These are phyloP conservation scores for Globisporangium lucens DNA, from an alignment of 352 stramenopile genomes.

Conservation along the genomic window DNA sequence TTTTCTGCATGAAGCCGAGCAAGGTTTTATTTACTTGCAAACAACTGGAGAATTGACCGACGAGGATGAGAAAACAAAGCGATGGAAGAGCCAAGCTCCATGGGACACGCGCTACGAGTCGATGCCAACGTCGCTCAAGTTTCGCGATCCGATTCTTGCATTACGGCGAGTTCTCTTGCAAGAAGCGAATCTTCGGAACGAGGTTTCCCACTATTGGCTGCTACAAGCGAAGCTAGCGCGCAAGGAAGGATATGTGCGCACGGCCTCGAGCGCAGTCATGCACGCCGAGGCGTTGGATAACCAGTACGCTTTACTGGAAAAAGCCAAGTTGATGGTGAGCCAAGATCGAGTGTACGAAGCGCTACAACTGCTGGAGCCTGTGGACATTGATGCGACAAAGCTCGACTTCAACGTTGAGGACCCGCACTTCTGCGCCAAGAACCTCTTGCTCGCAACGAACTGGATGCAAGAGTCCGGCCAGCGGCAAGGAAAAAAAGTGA, in stretches of 20 bases:
- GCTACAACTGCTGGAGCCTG: conserved; percentile 77
- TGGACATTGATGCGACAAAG: conserved; percentile 72
- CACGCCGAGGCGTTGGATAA: conserved; percentile 79
- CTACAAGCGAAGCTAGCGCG: conserved; percentile 78
- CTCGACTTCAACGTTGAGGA: conserved; percentile 78
- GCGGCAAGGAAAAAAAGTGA: conserved; percentile 92
- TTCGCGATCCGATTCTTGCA: conserved; percentile 80
- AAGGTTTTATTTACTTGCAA: conserved; percentile 61
- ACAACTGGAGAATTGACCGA: conserved; percentile 24
- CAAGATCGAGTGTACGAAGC: conserved; percentile 85
- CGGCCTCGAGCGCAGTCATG: conserved; percentile 81
- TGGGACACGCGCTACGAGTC: conserved; percentile 72
- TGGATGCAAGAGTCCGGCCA: conserved; percentile 96
- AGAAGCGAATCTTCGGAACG: conserved; percentile 49
- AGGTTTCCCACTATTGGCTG: conserved; percentile 84
- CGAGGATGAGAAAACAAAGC: conserved; percentile 25
- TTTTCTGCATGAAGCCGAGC: conserved; percentile 73
- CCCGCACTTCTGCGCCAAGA: conserved; percentile 75
- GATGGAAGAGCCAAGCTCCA: conserved; percentile 59
- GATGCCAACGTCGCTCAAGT: conserved; percentile 77
- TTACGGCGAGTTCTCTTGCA: conserved; percentile 75
- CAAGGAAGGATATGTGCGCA: conserved; percentile 82
- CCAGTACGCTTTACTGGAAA: conserved; percentile 67
- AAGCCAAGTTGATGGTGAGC: conserved; percentile 77
- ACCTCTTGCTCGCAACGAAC: conserved; percentile 92